These are phyloP conservation scores for Ajuga chamaepitys DNA, from an alignment of 257 asterid genomes.

Conservation along the genomic window DNA sequence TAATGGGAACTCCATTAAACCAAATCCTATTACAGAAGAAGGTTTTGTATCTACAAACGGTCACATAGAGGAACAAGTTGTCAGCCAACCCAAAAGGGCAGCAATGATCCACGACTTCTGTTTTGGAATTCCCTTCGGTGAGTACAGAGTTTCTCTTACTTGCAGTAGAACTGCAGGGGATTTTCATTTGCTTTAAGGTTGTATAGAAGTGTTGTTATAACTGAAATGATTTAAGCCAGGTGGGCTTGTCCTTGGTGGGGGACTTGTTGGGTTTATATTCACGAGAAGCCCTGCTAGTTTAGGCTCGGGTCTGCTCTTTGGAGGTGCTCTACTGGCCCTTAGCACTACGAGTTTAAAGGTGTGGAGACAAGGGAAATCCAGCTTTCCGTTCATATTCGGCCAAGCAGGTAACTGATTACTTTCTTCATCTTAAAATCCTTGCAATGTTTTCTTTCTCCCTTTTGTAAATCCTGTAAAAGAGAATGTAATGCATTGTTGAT, in stretches of 20 bases:
- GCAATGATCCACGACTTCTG: conserved; percentile 95
- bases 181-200: too few relatives aligned
- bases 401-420: conserved; percentile 69
- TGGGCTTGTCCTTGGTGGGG: conserved; percentile 71
- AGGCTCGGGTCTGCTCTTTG: conserved; percentile 58
- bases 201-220: too few relatives aligned
- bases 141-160: conserved; percentile 1
- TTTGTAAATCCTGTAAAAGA: neutral
- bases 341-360: conserved; percentile 77
- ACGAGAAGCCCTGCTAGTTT: conserved; percentile 53
- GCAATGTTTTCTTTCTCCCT: neutral
- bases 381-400: conserved; percentile 83
- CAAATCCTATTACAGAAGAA: conserved; percentile 28
- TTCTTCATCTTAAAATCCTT: neutral
- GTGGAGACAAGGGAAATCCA: conserved; percentile 88
- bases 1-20: conserved; percentile 37
- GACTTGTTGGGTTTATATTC: conserved; percentile 66
- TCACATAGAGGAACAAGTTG: conserved; percentile 26
- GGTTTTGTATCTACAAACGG: conserved; percentile 28
- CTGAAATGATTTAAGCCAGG: conserved; percentile 34
- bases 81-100: conserved; percentile 40
- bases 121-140: conserved; percentile 90
- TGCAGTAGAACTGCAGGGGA: too few relatives aligned
- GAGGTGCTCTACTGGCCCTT: conserved; percentile 79
- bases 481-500: neutral